These are phyloP conservation scores for Coccomyxa sp. DNA, from an alignment of 139 green algal species.

Conservation along the genomic window DNA sequence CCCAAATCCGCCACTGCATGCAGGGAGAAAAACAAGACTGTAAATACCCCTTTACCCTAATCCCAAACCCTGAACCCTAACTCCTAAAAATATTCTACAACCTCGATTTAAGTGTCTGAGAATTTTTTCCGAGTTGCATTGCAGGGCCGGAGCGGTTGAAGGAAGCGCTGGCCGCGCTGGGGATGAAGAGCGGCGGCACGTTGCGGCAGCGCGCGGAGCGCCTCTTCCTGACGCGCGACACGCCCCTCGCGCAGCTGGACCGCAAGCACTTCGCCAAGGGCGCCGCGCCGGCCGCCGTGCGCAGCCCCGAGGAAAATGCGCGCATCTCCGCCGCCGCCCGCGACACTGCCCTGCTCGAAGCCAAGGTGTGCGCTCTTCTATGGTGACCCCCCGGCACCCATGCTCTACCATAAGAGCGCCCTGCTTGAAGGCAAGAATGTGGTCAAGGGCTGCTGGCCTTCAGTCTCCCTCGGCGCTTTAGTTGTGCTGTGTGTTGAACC, in stretches of 20 bases:
- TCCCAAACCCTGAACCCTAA: too few species aligned
- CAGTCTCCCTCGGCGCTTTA: too few species aligned
- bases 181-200: slow-evolving; percentile 93
- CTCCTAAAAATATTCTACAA: too few species aligned
- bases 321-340: slow-evolving; percentile 12
- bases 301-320: neutral
- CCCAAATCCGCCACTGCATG: too few species aligned
- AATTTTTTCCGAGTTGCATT: too few species aligned
- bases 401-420: neutral
- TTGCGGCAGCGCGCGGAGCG: slow-evolving; percentile 77
- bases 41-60: too few species aligned
- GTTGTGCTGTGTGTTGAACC: neutral
- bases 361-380: slow-evolving; percentile 9
- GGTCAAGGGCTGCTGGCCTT: too few species aligned
- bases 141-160: slow-evolving; percentile 73
- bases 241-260: slow-evolving; percentile 59
- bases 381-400: neutral
- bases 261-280: slow-evolving; percentile 74
- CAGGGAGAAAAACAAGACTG: too few species aligned
- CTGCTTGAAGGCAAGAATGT: too few species aligned
- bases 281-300: slow-evolving; percentile 19
- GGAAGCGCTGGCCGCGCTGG: slow-evolving; percentile 68
- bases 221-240: slow-evolving; percentile 69
- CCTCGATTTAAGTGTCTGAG: too few species aligned
- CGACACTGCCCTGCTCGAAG: slow-evolving; percentile 34